Conservation (phyloP, 2,329 filamentous ascomycete genomes). For the Arachnopeziza araneosa region DNA sequence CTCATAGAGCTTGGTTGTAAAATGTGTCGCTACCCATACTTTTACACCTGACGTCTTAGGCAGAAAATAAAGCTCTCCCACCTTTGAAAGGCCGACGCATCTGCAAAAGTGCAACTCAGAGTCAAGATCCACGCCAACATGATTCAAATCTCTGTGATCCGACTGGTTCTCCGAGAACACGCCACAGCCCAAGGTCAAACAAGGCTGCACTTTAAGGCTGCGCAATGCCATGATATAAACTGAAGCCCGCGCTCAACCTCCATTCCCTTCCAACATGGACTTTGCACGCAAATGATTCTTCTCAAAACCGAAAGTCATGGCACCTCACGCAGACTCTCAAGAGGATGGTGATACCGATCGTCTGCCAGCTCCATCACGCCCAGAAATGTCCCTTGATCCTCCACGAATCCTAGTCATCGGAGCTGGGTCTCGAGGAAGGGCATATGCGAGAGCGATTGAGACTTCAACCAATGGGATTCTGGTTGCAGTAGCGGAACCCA, state of each 20-base stretch:
- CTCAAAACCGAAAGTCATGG: constrained; percentile 12
- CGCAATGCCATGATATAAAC: background rate
- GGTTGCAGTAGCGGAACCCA: constrained; percentile 74
- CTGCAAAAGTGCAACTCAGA: background rate
- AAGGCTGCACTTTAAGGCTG: background rate
- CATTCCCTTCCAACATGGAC: background rate
- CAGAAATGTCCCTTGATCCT: constrained; percentile 37
- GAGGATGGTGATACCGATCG: constrained; percentile 14
- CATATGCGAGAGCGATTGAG: constrained; percentile 66
- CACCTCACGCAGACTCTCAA: constrained; percentile 24
- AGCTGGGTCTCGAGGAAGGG: constrained; percentile 71
- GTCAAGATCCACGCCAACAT: background rate
- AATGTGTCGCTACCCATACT: no score
- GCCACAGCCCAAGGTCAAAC: background rate
- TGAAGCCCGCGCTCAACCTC: background rate
- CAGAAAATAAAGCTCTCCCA: background rate
- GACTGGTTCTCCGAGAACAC: background rate
- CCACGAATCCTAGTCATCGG: constrained; percentile 75
- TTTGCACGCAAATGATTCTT: background rate
- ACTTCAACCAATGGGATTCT: constrained; percentile 62
- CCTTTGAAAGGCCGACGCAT: background rate
- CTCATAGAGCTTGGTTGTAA: no score
- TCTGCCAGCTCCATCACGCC: constrained; percentile 24
- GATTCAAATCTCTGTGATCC: background rate
- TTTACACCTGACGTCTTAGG: background rate